These are phyloP conservation scores for Cladosporium austrohemisphaericum DNA, from an alignment of 2,329 filamentous ascomycete species.

Conservation along the genomic window DNA sequence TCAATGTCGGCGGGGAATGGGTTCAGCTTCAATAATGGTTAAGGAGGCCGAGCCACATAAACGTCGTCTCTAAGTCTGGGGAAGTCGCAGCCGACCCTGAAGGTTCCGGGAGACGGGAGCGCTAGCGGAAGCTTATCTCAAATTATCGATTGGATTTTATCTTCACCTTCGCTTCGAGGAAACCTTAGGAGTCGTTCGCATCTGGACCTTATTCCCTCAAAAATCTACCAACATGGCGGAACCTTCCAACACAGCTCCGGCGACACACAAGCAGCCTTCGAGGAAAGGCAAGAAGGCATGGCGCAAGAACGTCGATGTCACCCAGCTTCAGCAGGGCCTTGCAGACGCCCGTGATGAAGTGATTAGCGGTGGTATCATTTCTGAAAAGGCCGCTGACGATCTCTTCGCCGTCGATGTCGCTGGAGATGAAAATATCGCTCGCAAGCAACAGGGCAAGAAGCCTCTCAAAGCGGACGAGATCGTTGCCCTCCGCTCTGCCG, in stretches of 20 bases:
- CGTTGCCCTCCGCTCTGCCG: constrained; percentile 74
- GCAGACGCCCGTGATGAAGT: constrained; percentile 83
- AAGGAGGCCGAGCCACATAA: too few species aligned
- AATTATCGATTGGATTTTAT: too few species aligned
- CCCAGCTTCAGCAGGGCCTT: constrained; percentile 77
- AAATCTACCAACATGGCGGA: constrained; percentile 36
- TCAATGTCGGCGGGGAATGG: neutral
- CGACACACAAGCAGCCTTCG: constrained; percentile 81
- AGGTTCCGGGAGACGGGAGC: too few species aligned
- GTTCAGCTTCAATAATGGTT: neutral
- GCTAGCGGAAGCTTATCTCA: too few species aligned
- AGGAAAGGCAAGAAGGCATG: constrained; percentile 98
- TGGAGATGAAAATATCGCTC: constrained; percentile 65
- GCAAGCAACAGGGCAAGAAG: constrained; percentile 67
- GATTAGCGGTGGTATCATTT: constrained; percentile 81
- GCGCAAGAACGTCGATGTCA: constrained; percentile 96
- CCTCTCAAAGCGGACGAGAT: constrained; percentile 88
- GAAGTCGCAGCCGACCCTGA: too few species aligned
- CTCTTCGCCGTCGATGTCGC: constrained; percentile 80
- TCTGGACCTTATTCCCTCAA: neutral
- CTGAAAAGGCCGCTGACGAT: constrained; percentile 76
- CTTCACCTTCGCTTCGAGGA: neutral
- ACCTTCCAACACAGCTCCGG: constrained; percentile 58
- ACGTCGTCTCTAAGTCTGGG: too few species aligned
- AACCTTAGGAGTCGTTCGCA: too few species aligned